Percentiles rank a stretch among this genome's conserved stretches.
Conservation (phyloP, 305 asterid species). For the Fraxinus dipetala region DNA sequence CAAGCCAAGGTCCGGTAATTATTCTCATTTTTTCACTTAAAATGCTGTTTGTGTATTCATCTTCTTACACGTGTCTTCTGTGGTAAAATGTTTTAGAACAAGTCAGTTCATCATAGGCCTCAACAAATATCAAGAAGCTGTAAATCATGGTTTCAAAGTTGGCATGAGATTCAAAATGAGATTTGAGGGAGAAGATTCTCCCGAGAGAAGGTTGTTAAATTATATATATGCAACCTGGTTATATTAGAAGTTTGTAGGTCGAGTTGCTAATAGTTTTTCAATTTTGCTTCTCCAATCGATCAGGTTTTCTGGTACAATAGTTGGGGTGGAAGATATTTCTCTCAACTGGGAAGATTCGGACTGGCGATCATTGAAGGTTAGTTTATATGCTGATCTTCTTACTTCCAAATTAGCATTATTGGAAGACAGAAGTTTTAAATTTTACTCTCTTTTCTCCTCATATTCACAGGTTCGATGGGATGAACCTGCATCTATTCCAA, state of each 20-base stretch:
- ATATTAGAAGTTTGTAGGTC: neutral
- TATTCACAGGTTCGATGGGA: constrained; percentile 88
- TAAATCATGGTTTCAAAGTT: constrained; percentile 60
- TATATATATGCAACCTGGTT: constrained; percentile 6
- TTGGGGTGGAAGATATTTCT: constrained; percentile 75
- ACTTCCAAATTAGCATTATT: neutral
- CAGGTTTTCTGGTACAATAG: constrained; percentile 89
- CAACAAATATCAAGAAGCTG: constrained; percentile 77
- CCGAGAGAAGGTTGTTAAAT: constrained; percentile 72
- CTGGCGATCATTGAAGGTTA: constrained; percentile 90
- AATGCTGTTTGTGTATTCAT: constrained; percentile 5
- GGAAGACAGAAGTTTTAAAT: neutral
- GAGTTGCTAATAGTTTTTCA: constrained; percentile 6
- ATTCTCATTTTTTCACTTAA: neutral
- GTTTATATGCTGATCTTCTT: constrained; percentile 6
- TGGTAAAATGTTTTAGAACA: constrained; percentile 42
- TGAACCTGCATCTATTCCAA: constrained; percentile 65
- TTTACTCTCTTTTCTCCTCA: neutral
- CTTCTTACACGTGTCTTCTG: neutral
- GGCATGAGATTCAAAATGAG: constrained; percentile 95
- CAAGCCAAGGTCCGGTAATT: constrained; percentile 70
- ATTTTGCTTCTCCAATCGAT: constrained; percentile 1
- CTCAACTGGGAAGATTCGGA: constrained; percentile 68
- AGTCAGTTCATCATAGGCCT: constrained; percentile 89
- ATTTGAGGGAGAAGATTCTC: constrained; percentile 92